These are phyloP conservation scores for Blastomyces gilchristii DNA, from an alignment of 2,329 filamentous ascomycete species.

Conservation along the genomic window DNA sequence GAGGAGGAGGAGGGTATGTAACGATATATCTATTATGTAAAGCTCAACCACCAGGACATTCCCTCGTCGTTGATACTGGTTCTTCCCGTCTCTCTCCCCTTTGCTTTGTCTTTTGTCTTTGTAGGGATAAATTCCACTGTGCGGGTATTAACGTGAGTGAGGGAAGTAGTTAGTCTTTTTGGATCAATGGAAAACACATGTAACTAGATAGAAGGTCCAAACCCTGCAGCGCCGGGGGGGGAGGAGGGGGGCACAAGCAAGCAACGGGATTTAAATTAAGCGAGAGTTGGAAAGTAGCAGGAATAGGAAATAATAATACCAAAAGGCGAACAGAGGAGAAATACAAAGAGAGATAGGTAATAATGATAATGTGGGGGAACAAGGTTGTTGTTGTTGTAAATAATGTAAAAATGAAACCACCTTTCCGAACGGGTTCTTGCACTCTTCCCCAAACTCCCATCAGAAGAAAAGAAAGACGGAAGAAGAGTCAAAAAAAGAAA, in stretches of 20 bases:
- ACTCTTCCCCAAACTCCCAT: neutral
- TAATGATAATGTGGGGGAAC: neutral
- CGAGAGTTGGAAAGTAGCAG: neutral
- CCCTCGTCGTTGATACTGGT: neutral
- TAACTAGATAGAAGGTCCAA: neutral
- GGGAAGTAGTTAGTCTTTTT: no score
- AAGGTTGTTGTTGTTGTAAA: no score
- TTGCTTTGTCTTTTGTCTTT: neutral
- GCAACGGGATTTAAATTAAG: neutral
- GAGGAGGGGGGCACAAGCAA: no score
- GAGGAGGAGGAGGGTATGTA: no score
- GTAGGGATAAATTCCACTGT: no score
- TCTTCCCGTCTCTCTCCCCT: neutral
- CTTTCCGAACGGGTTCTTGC: neutral
- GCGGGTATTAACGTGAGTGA: neutral
- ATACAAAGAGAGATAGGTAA: no score
- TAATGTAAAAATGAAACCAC: no score
- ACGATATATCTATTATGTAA: neutral
- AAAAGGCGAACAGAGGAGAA: no score
- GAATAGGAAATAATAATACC: neutral
- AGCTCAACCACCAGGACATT: neutral
- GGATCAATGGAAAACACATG: neutral
- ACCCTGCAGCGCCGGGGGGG: no score
- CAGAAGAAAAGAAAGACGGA: neutral
- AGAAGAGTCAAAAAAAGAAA: neutral